Percentiles rank a stretch among this genome's conserved stretches.
Evolutionary conservation across 768 basidiomycete species (phyloP).

Genomic region (Leucocoprinus leucothites): DNA sequence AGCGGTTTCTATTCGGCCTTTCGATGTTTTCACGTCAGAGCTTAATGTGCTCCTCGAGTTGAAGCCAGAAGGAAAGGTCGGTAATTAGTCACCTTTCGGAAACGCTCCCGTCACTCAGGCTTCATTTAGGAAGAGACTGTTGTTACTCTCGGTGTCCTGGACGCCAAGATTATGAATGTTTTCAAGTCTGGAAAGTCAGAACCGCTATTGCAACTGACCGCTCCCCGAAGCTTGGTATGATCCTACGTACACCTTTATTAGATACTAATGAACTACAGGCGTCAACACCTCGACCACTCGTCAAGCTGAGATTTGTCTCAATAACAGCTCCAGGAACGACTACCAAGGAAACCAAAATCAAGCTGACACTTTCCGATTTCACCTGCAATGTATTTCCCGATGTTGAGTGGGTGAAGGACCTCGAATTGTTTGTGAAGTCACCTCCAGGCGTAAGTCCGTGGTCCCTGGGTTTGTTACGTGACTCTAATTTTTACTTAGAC

Average conservation of each 20-base stretch:
- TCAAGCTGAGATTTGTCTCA: slow-evolving; percentile 70
- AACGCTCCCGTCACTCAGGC: too few species aligned
- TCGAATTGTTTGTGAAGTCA: slow-evolving; percentile 66
- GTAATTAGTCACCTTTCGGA: too few species aligned
- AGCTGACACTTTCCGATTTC: slow-evolving; percentile 59
- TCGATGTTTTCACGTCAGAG: slow-evolving; percentile 9
- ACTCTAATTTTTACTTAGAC: slow-evolving; percentile 39
- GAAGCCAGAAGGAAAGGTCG: slow-evolving; percentile 69
- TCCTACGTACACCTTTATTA: not conserved
- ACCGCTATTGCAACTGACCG: slow-evolving; percentile 52
- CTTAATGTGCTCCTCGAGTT: slow-evolving; percentile 46
- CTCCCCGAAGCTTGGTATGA: slow-evolving; percentile 58
- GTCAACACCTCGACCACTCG: slow-evolving; percentile 41
- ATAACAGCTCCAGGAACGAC: slow-evolving; percentile 52
- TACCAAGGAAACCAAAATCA: slow-evolving; percentile 78
- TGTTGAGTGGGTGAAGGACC: slow-evolving; percentile 56
- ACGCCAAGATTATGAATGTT: slow-evolving; percentile 54
- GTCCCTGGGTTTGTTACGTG: not conserved
- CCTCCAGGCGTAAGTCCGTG: slow-evolving; percentile 78
- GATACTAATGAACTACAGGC: slow-evolving; percentile 29
- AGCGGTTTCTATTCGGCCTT: slow-evolving; percentile 7
- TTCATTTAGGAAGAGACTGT: slow-evolving; percentile 33
- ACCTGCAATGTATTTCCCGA: slow-evolving; percentile 63
- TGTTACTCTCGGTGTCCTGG: slow-evolving; percentile 60
- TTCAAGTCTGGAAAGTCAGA: slow-evolving; percentile 28